Evolutionary conservation across 257 asterid genomes (phyloP).

Genomic region (Eustoma russellianum): DNA sequence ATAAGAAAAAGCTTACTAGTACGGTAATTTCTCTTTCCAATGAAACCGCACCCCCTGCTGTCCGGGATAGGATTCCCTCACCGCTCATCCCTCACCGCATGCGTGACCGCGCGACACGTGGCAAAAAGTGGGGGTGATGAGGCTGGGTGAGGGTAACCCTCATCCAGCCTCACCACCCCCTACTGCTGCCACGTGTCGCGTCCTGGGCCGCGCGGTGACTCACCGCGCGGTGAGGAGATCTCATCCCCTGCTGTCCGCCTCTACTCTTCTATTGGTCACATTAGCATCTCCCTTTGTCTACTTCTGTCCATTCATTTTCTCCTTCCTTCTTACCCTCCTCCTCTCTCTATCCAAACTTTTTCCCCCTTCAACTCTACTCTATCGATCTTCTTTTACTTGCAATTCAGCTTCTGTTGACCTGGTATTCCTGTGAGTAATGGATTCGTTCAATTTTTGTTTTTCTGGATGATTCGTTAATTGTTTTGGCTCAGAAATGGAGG

Average conservation of each 20-base stretch:
- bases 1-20: not conserved
- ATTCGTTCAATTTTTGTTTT: not conserved
- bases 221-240: no score
- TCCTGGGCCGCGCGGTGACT: no score
- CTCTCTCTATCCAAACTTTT: not conserved
- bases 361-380: not conserved
- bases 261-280: not conserved
- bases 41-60: not conserved
- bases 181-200: no score
- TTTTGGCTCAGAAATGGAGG: not conserved
- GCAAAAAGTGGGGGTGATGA: no score
- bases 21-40: not conserved
- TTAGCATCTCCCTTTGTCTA: slow-evolving; percentile 6
- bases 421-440: not conserved
- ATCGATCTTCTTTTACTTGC: not conserved
- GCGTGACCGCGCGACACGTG: no score
- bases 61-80: no score
- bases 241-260: no score
- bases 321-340: not conserved
- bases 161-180: no score
- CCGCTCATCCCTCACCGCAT: not conserved
- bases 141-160: no score
- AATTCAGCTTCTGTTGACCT: not conserved
- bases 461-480: not conserved
- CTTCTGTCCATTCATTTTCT: not conserved